Percentiles rank a stretch among this genome's conserved stretches.
Evolutionary conservation across 2,329 filamentous ascomycete genomes (phyloP).

Genomic region (Metarhizium anisopliae): DNA sequence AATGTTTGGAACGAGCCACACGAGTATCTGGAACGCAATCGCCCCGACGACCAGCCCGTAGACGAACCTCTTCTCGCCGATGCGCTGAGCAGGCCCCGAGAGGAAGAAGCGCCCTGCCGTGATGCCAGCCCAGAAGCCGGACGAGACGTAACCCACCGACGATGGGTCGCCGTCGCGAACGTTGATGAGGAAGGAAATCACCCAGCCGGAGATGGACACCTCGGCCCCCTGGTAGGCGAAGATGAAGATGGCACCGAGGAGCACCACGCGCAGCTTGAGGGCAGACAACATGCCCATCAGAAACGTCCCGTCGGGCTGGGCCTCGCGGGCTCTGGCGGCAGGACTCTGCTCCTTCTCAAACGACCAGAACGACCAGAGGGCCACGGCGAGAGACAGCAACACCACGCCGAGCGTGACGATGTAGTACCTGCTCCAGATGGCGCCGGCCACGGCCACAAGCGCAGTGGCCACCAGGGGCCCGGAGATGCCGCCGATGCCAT

Average conservation of each 20-base stretch:
- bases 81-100: conserved; percentile 51
- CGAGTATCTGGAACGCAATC: conserved; percentile 61
- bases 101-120: conserved; percentile 68
- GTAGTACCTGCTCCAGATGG: conserved; percentile 66
- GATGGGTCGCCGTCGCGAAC: conserved; percentile 60
- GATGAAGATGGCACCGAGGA: conserved; percentile 72
- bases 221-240: conserved; percentile 82
- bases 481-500: conserved; percentile 55
- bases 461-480: conserved; percentile 69
- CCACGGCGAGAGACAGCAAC: conserved; percentile 45
- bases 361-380: conserved; percentile 58
- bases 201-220: conserved; percentile 78
- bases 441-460: conserved; percentile 50
- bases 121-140: conserved; percentile 65
- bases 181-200: conserved; percentile 74
- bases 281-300: conserved; percentile 37
- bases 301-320: conserved; percentile 11
- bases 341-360: conserved; percentile 53
- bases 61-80: conserved; percentile 66
- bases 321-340: conserved; percentile 25
- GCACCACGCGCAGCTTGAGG: conserved; percentile 47
- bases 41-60: conserved; percentile 52
- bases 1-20: conserved; percentile 72
- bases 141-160: conserved; percentile 70
- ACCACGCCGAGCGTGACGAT: conserved; percentile 53